phyloP scores from a whole-genome alignment of 139 green algal species.

The Chlorella sp. region DNA sequence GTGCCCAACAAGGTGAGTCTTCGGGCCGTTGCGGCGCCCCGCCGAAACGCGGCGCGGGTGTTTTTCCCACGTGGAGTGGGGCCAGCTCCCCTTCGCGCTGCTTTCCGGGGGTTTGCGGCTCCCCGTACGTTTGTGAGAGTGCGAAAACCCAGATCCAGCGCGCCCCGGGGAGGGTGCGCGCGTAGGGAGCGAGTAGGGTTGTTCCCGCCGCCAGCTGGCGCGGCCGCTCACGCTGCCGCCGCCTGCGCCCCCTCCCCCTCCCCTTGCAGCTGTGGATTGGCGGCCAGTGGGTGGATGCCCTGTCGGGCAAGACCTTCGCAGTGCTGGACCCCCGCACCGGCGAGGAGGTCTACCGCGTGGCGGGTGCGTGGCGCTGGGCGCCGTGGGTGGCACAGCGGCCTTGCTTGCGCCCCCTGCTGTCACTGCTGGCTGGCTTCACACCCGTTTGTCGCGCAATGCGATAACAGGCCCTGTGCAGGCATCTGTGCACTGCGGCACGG shows the following conservation, averaged over 20 bases:
- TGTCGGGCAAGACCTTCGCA: slow-evolving; percentile 48
- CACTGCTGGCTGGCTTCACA: too few relatives aligned
- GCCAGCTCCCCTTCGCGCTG: background rate
- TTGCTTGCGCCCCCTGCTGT: too few relatives aligned
- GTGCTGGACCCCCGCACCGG: slow-evolving; percentile 68
- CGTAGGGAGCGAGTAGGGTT: too few relatives aligned
- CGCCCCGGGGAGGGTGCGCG: too few relatives aligned
- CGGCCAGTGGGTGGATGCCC: slow-evolving; percentile 70
- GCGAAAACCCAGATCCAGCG: too few relatives aligned
- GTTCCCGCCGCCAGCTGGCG: background rate
- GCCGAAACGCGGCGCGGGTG: too few relatives aligned
- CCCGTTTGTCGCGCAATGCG: too few relatives aligned
- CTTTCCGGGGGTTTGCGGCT: background rate
- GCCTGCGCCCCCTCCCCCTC: background rate
- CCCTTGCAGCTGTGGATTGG: slow-evolving; percentile 71
- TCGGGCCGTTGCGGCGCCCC: background rate
- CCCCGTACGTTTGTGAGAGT: too few relatives aligned
- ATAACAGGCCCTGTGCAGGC: too few relatives aligned
- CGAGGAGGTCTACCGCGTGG: slow-evolving; percentile 64
- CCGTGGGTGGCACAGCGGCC: too few relatives aligned
- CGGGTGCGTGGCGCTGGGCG: slow-evolving; percentile 15
- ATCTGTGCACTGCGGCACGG: too few relatives aligned
- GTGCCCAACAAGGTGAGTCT: slow-evolving; percentile 15
- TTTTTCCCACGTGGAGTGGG: too few relatives aligned
- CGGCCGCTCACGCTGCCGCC: background rate